Conservation (phyloP, 1,139 yeast genomes). For the Kurtzmaniella quercitrusa region DNA sequence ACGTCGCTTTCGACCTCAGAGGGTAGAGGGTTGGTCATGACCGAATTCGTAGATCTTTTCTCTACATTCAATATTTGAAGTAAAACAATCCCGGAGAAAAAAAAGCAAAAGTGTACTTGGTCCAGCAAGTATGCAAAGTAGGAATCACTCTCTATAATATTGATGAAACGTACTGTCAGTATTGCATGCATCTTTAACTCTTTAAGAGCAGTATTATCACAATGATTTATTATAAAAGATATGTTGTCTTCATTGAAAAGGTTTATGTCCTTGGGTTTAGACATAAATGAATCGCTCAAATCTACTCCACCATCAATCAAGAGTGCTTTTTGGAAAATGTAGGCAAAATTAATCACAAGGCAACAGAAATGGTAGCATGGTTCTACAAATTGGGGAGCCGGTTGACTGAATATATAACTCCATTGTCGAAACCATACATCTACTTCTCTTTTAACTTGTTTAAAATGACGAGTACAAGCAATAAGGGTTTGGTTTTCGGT, state of each 20-base stretch:
- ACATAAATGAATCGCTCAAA: conserved; percentile 1
- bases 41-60: background rate
- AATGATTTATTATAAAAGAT: conserved; percentile 17
- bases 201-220: conserved; percentile 18
- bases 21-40: conserved; percentile 1
- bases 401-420: conserved; percentile 68
- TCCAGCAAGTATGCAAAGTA: conserved; percentile 69
- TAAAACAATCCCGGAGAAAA: conserved; percentile 46
- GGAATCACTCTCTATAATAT: conserved; percentile 48
- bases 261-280: conserved; percentile 6
- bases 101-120: conserved; percentile 58
- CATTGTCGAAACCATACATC: conserved; percentile 65
- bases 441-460: conserved; percentile 33
- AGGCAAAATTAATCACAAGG: conserved; percentile 40
- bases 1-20: conserved; percentile 5
- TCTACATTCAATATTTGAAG: conserved; percentile 19
- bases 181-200: conserved; percentile 33
- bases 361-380: conserved; percentile 66
- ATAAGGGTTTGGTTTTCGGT: conserved; percentile 13
- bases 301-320: conserved; percentile 7
- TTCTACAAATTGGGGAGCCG: conserved; percentile 74
- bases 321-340: conserved; percentile 21
- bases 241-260: conserved; percentile 22
- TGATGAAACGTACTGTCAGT: conserved; percentile 37
- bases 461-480: conserved; percentile 21